These are phyloP conservation scores for Rhododendron simsii DNA, from an alignment of 148 eudicot species.

Conservation along the genomic window DNA sequence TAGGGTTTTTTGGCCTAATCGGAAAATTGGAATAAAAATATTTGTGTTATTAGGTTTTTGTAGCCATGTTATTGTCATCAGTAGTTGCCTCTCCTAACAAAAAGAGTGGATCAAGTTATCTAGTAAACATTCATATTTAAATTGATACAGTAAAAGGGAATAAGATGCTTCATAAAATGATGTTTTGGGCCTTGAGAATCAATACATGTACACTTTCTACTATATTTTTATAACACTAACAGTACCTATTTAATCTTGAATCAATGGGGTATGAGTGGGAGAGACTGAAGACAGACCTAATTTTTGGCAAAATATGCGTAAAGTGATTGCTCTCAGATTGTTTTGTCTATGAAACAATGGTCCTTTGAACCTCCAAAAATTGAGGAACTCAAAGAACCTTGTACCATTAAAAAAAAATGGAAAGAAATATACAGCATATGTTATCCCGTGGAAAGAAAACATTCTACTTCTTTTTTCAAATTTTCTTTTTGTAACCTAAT, in stretches of 20 bases:
- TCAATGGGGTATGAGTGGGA: no score
- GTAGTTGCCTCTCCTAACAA: not conserved
- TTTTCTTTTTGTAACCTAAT: not conserved
- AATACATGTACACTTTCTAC: no score
- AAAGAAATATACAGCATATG: not conserved
- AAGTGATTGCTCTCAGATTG: no score
- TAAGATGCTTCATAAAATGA: not conserved
- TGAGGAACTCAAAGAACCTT: no score
- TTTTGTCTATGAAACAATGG: no score
- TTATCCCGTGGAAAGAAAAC: not conserved
- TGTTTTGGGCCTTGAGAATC: slow-evolving; percentile 1
- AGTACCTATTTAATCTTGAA: no score
- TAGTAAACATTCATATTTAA: not conserved
- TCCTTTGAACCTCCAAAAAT: no score
- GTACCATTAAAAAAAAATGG: not conserved
- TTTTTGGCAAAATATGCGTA: no score
- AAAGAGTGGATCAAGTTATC: not conserved
- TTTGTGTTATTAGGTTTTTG: not conserved
- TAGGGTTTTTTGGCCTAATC: no score
- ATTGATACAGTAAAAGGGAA: not conserved
- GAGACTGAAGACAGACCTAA: no score
- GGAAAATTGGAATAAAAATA: not conserved
- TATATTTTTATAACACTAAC: no score
- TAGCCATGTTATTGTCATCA: not conserved
- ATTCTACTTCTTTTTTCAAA: not conserved